Evolutionary conservation across 345 rosid genomes (phyloP), one percentile per base, ranked within the genome.

Genomic region (Eucalyptus regnans): DNA sequence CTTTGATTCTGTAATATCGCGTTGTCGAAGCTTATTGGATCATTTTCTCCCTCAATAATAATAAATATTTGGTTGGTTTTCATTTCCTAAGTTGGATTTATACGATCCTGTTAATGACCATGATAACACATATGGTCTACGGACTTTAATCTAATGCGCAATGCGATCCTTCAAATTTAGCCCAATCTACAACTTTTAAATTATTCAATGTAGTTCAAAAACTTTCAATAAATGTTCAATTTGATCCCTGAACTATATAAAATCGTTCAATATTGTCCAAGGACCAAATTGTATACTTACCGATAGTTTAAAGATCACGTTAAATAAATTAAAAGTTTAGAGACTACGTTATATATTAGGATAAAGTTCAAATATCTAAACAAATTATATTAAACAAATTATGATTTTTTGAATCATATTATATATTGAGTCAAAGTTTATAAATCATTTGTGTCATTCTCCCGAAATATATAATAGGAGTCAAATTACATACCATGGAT

Each of bases 401-500:
- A 56, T 4, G 10, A 56, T 23, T 23, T 1, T 25, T 4, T 2
- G 3, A 0, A 22, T 25, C 1, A 56, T 5, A 23, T 56, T 56
- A 2, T 1, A 56, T 1, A 23, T 4, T 56, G 5, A 56, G 6
- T 56, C 12, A 56, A 56, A 56, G 1, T 56, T 56, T 56, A 56
- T 1, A 23, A 23, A 56, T 56, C 1, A 2, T 56, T 56, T 56
- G 9, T 56, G 2, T 56, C 29, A 56, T 23, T 56, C 12, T 56
- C 10, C 12, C 62, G 1, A 41, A 37, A 37, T 71, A 71, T 11
- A 5, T 33, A 71, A 43, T 33, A 7, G 7, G 1, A 71, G 83
- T 71, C 46, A 23, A 37, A 37, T 71, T 71, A 18, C 14, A 3
- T 76, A 76, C 6, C 8, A 76, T 41, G 46, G 7, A 76, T 20